Conservation (phyloP, 768 basidiomycete species). For the Mycena latifolia region DNA sequence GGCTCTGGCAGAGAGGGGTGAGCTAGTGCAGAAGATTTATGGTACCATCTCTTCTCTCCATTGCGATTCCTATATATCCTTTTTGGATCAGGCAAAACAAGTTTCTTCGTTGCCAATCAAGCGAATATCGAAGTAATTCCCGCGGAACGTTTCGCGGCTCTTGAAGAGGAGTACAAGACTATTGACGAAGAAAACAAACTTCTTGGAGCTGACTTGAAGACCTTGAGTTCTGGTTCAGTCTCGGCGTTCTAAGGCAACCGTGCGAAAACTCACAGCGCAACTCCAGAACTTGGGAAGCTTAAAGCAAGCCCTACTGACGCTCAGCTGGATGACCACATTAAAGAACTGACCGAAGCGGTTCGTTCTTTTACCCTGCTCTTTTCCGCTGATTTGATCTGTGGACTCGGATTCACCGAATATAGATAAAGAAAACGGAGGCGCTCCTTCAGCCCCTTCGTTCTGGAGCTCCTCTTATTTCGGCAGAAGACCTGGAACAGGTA, state of each 20-base stretch:
- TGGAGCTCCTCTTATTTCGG: conserved; percentile 75
- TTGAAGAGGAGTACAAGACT: conserved; percentile 70
- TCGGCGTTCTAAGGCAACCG: background rate
- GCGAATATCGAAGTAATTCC: conserved; percentile 75
- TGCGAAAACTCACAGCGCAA: conserved; percentile 28
- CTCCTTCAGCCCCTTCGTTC: conserved; percentile 75
- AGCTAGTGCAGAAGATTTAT: conserved; percentile 85
- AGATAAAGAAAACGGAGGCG: conserved; percentile 64
- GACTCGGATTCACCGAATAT: conserved; percentile 28
- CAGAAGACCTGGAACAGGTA: conserved; percentile 75
- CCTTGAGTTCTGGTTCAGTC: conserved; percentile 55
- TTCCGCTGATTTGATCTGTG: conserved; percentile 20
- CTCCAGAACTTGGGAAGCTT: conserved; percentile 72
- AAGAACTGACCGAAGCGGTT: conserved; percentile 66
- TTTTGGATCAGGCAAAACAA: conserved; percentile 75
- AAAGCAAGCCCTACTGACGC: conserved; percentile 77
- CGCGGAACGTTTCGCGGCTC: conserved; percentile 66
- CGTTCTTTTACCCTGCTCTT: conserved; percentile 27
- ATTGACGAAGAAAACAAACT: conserved; percentile 72
- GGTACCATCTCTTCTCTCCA: conserved; percentile 56
- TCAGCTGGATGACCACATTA: conserved; percentile 70
- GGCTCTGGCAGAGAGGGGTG: conserved; percentile 87
- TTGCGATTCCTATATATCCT: conserved; percentile 16
- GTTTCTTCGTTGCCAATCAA: conserved; percentile 91
- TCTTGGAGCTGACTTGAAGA: conserved; percentile 64